These are phyloP conservation scores for Pythium guiyangense DNA, from an alignment of 352 stramenopile species.

Conservation along the genomic window DNA sequence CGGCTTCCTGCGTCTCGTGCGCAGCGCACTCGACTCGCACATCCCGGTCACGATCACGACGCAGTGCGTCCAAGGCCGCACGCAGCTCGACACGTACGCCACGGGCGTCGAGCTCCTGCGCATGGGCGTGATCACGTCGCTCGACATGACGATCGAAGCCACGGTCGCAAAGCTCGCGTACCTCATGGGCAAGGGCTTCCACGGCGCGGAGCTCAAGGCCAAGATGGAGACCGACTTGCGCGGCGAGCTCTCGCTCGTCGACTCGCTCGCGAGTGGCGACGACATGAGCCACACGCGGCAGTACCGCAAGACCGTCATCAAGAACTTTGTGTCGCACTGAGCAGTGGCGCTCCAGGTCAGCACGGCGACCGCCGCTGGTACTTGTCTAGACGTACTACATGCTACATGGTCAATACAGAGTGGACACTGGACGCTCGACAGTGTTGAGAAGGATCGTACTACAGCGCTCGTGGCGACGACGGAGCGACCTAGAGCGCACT, in stretches of 20 bases:
- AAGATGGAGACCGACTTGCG: slow-evolving; percentile 86
- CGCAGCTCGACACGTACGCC: slow-evolving; percentile 92
- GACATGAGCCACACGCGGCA: slow-evolving; percentile 56
- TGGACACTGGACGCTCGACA: not conserved
- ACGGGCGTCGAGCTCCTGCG: slow-evolving; percentile 87
- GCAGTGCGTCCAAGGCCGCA: slow-evolving; percentile 92
- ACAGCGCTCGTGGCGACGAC: too few species aligned
- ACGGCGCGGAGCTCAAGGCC: slow-evolving; percentile 49
- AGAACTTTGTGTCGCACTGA: slow-evolving; percentile 69
- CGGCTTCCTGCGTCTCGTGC: slow-evolving; percentile 84
- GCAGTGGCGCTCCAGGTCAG: too few species aligned
- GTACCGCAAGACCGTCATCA: slow-evolving; percentile 74
- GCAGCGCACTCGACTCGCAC: slow-evolving; percentile 59
- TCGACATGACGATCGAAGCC: slow-evolving; percentile 96
- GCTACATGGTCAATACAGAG: not conserved
- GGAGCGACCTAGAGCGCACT: too few species aligned
- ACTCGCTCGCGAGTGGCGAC: slow-evolving; percentile 55
- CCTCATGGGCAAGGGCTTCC: slow-evolving; percentile 89
- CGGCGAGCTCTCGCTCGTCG: slow-evolving; percentile 73
- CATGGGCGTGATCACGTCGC: slow-evolving; percentile 92
- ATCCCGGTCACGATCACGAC: slow-evolving; percentile 93
- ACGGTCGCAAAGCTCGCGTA: slow-evolving; percentile 93
- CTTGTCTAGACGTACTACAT: too few species aligned
- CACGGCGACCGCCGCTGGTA: too few species aligned
- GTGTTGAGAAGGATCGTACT: too few species aligned